phyloP scores from a whole-genome alignment of 805 yeast species.

The Candida cerambycidarum region DNA sequence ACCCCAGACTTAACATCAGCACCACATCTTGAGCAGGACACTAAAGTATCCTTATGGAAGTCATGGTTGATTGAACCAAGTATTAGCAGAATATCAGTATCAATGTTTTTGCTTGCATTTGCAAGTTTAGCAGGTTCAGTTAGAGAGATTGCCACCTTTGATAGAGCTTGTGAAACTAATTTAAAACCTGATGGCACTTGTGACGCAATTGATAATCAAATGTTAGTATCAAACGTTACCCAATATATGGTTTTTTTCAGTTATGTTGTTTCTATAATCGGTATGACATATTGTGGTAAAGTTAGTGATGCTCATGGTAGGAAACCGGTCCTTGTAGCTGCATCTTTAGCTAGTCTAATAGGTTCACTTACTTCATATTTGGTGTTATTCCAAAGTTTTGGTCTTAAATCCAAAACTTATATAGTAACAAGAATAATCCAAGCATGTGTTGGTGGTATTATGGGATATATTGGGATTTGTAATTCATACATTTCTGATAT shows the following conservation, averaged over 20 bases:
- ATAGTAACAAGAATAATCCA: background rate
- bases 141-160: slow-evolving; percentile 4
- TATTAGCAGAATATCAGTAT: background rate
- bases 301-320: slow-evolving; percentile 6
- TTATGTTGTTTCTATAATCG: background rate
- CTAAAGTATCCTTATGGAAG: background rate
- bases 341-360: background rate
- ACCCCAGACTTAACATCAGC: background rate
- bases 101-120: slow-evolving; percentile 1
- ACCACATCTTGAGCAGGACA: background rate
- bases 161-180: slow-evolving; percentile 10
- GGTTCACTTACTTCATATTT: background rate
- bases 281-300: slow-evolving; percentile 4
- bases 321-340: background rate
- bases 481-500: slow-evolving; percentile 6
- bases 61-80: slow-evolving; percentile 5
- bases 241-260: background rate
- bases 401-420: slow-evolving; percentile 4
- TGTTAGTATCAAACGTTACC: slow-evolving; percentile 3
- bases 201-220: slow-evolving; percentile 8
- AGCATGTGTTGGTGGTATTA: background rate
- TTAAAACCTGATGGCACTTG: slow-evolving; percentile 6
- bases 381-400: background rate
- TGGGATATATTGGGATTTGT: slow-evolving; percentile 3
- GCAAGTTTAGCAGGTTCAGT: slow-evolving; percentile 1